Evolutionary conservation across 75 land plant species (phyloP), one percentile per base, ranked within the genome.

Genomic region (Sequoiadendron giganteum): DNA sequence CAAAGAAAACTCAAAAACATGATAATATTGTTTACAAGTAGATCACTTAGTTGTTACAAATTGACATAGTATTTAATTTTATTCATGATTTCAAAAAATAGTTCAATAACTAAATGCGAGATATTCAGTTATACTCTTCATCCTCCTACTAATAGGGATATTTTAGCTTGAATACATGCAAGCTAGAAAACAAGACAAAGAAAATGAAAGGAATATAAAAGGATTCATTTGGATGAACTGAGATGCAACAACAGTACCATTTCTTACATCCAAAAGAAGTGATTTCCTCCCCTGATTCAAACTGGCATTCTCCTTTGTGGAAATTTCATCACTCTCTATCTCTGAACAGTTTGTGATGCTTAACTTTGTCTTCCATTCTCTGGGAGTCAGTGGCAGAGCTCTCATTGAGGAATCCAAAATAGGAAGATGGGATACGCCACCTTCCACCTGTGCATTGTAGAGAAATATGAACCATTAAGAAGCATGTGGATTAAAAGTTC

Each of bases 191-290:
- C 21, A 86, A 81, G 85, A 19, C 19, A 40, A 11, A 87, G 87
- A 85, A 61, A 47, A 86, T 73, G 38, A 34, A 38, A 32, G 77
- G 15, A 11, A 82, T 25, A 82, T n/a, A 11, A 82, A 80, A 82
- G 47, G 32, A 48, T 82, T 47, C 32, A 25, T 28, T 82, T 82
- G 47, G 84, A 82, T 82, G 48, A 81, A 43, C 47, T 28, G 77
- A 65, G 58, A 54, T 34, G 65, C 58, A 30, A 65, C 43, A 84
- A 85, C 85, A 48, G n/a, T 96, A 95, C 99, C 97, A 90, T 97
- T 97, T 91, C 99, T 96, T 40, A 96, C 96, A 94, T 95, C 96
- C 87, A 96, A 79, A 19, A 97, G 85, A 82, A 97, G 83, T 28
- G 84, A 86, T 32, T 85, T 87, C 87, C 89, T 89, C 85, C 39